phyloP scores from a whole-genome alignment of 176 grass and related monocot genomes.

The Carex pumila region DNA sequence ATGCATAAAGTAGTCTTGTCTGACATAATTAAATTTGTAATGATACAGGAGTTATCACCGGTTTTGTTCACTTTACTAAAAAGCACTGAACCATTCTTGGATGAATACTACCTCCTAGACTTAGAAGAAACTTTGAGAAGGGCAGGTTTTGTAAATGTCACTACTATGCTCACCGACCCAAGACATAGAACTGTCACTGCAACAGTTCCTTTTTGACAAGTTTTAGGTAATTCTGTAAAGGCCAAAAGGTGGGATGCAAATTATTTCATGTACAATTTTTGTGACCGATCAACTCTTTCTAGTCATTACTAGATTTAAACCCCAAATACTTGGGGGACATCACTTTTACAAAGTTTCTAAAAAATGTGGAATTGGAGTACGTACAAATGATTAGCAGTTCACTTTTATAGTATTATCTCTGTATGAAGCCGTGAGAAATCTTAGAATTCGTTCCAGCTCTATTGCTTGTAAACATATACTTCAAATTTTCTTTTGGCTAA shows the following conservation, averaged over 20 bases:
- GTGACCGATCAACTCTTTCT: not conserved
- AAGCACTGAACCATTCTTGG: conserved; percentile 79
- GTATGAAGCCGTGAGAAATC: too few species aligned
- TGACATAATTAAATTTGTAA: not conserved
- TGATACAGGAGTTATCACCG: conserved; percentile 59
- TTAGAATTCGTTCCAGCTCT: too few species aligned
- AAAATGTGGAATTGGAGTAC: not conserved
- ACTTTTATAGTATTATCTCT: too few species aligned
- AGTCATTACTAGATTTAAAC: not conserved
- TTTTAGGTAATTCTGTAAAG: not conserved
- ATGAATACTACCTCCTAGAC: conserved; percentile 81
- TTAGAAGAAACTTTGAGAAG: conserved; percentile 50
- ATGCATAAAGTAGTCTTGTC: not conserved
- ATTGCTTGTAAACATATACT: not conserved
- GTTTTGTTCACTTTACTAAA: conserved; percentile 75
- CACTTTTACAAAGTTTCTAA: not conserved
- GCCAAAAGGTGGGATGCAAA: not conserved
- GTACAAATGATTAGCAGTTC: not conserved
- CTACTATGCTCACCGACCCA: conserved; percentile 52
- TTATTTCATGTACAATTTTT: conserved; percentile 9
- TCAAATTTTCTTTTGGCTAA: not conserved
- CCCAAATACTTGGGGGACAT: not conserved
- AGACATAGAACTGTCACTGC: conserved; percentile 89
- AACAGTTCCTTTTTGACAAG: conserved; percentile 43
- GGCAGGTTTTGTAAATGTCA: conserved; percentile 56